Percentiles rank a stretch among this genome's conserved stretches.
These are phyloP conservation scores for Lasiodiplodia hormozganensis DNA, from an alignment of 2,329 filamentous ascomycete species.

Conservation along the genomic window DNA sequence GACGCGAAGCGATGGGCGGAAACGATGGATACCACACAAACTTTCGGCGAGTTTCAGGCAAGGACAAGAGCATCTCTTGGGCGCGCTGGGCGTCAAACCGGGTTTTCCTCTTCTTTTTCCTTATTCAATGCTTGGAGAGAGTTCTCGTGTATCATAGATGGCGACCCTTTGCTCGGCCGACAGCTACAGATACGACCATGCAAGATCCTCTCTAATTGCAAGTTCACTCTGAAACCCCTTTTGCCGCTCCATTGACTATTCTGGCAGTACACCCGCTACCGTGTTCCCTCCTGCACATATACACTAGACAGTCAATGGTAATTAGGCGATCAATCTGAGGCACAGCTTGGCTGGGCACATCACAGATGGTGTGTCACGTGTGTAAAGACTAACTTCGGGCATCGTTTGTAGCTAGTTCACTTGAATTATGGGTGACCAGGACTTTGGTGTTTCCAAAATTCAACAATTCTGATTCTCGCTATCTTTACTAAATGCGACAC, in stretches of 20 bases:
- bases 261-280: not conserved
- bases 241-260: conserved; percentile 12
- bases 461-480: not conserved
- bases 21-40: conserved; percentile 23
- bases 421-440: not conserved
- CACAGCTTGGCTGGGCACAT: not conserved
- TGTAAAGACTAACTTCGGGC: not conserved
- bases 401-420: not conserved
- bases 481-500: not conserved
- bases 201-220: conserved; percentile 10
- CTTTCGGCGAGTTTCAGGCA: conserved; percentile 22
- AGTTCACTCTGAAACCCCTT: not conserved
- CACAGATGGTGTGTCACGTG: not conserved
- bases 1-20: conserved; percentile 23
- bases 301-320: conserved; percentile 16
- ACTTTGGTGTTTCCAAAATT: not conserved
- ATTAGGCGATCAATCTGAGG: not conserved
- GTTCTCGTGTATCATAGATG: conserved; percentile 27
- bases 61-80: conserved; percentile 24
- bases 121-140: not conserved
- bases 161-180: conserved; percentile 16
- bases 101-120: conserved; percentile 15
- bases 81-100: conserved; percentile 27
- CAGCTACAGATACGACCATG: conserved; percentile 16
- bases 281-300: not conserved